A percentile compares a stretch with the other conserved stretches of the same genome.
Evolutionary conservation across 352 stramenopile species (phyloP).

Genomic region (Phytopythium cucurbitacearum): DNA sequence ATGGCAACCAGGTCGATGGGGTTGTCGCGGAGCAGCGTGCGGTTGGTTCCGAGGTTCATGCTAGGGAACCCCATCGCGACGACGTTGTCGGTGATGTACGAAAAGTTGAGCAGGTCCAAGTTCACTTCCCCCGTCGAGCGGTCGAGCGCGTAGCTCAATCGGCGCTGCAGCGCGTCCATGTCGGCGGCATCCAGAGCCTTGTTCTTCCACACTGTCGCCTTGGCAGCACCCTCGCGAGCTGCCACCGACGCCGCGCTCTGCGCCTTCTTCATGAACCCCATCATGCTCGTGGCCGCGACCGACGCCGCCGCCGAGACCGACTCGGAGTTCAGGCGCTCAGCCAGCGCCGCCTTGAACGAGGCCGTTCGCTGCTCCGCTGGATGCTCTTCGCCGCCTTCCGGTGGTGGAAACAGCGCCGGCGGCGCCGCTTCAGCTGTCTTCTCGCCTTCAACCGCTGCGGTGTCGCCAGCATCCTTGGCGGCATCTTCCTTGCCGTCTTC

Average conservation of each 20-base stretch:
- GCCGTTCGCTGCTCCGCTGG: slow-evolving; percentile 24
- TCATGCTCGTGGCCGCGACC: slow-evolving; percentile 67
- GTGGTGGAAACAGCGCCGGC: slow-evolving; percentile 16
- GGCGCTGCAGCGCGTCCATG: slow-evolving; percentile 83
- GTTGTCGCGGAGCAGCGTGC: slow-evolving; percentile 80
- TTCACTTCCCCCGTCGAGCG: slow-evolving; percentile 77
- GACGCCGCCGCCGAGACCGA: slow-evolving; percentile 56
- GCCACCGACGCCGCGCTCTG: slow-evolving; percentile 67
- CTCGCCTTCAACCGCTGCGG: not conserved
- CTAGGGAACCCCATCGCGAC: slow-evolving; percentile 91
- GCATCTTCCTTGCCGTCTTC: slow-evolving; percentile 6
- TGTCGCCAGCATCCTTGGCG: slow-evolving; percentile 4
- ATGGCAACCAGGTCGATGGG: slow-evolving; percentile 90
- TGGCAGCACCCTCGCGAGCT: slow-evolving; percentile 70
- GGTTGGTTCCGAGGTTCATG: slow-evolving; percentile 77
- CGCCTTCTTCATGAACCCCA: slow-evolving; percentile 83
- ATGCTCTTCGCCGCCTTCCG: slow-evolving; percentile 8
- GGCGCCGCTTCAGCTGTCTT: not conserved
- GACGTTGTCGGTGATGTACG: slow-evolving; percentile 86
- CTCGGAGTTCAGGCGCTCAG: slow-evolving; percentile 69
- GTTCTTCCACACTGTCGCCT: slow-evolving; percentile 68
- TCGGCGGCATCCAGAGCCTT: slow-evolving; percentile 73
- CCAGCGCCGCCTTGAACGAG: slow-evolving; percentile 52
- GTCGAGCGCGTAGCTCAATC: slow-evolving; percentile 77
- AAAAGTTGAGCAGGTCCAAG: slow-evolving; percentile 87